Evolutionary conservation across 2,329 filamentous ascomycete species (phyloP).

Genomic region (Leptographium radiaticola): DNA sequence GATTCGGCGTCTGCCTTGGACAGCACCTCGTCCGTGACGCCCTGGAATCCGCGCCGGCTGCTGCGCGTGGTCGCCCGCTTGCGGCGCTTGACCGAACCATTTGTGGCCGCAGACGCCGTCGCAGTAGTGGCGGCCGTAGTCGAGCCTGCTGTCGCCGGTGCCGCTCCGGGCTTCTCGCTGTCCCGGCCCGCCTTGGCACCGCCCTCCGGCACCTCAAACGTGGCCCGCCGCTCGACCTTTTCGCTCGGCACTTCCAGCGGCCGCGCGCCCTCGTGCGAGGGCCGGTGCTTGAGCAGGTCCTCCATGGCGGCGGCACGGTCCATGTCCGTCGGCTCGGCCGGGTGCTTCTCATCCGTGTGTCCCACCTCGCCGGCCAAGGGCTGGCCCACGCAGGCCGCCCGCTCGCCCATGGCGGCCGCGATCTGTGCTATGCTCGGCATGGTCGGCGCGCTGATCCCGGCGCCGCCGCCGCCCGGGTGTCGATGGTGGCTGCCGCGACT

Average conservation of each 20-base stretch:
- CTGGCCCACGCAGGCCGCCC: too few relatives aligned
- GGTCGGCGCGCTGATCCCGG: neutral
- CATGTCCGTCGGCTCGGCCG: constrained; percentile 14
- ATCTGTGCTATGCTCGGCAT: too few relatives aligned
- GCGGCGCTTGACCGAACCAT: constrained; percentile 44
- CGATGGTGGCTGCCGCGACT: neutral
- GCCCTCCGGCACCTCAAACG: constrained; percentile 41
- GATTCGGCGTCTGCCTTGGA: constrained; percentile 66
- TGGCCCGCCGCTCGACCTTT: constrained; percentile 30
- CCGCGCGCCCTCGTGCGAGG: neutral
- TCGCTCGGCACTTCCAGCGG: neutral
- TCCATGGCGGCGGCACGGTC: constrained; percentile 19
- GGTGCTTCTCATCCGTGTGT: constrained; percentile 12
- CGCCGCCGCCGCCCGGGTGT: constrained; percentile 14
- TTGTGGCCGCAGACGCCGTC: constrained; percentile 13
- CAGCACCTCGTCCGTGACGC: constrained; percentile 62
- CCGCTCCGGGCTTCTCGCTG: neutral
- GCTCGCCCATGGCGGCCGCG: too few relatives aligned
- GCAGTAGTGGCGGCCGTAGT: constrained; percentile 4
- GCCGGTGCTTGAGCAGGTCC: constrained; percentile 12
- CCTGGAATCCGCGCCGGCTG: constrained; percentile 49
- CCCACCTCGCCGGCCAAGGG: too few relatives aligned
- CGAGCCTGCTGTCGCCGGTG: neutral
- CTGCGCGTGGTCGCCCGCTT: constrained; percentile 58
- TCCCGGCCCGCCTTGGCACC: constrained; percentile 21